Percentiles rank a stretch among this genome's conserved stretches.
Conservation (phyloP, 148 eudicot species). For the Silene latifolia region DNA sequence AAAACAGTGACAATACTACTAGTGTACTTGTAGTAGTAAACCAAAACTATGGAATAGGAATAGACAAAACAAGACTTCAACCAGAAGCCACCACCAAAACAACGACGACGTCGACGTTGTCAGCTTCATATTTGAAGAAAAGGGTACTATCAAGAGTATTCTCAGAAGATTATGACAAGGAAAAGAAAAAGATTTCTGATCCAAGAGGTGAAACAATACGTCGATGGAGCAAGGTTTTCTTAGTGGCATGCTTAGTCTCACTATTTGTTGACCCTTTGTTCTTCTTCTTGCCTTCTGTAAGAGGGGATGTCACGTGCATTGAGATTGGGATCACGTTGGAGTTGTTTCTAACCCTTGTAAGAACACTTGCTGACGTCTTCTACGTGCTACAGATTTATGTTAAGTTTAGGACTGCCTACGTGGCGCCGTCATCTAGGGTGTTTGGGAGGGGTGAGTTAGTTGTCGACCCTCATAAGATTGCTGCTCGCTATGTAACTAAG, state of each 20-base stretch:
- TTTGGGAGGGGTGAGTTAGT: conserved; percentile 88
- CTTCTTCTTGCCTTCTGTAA: conserved; percentile 55
- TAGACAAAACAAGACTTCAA: conserved; percentile 29
- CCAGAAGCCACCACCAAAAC: conserved; percentile 3
- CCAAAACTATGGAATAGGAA: conserved; percentile 30
- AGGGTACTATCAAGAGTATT: conserved; percentile 62
- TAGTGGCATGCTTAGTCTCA: conserved; percentile 49
- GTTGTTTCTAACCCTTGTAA: conserved; percentile 41
- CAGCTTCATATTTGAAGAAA: conserved; percentile 29
- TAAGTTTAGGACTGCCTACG: conserved; percentile 72
- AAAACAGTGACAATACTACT: neutral
- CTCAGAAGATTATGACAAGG: conserved; percentile 60
- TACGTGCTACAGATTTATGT: conserved; percentile 59
- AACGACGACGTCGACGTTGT: too few relatives aligned
- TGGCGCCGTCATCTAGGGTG: conserved; percentile 79
- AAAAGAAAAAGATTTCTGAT: conserved; percentile 48
- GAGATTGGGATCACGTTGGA: conserved; percentile 43
- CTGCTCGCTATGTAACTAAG: conserved; percentile 43
- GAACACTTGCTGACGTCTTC: conserved; percentile 55
- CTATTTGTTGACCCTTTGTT: conserved; percentile 73
- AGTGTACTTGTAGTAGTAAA: conserved; percentile 7
- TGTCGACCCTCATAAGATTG: conserved; percentile 54
- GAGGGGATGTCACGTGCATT: conserved; percentile 39
- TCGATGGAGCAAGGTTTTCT: conserved; percentile 57
- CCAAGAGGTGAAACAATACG: conserved; percentile 47